Base-by-base conservation (phyloP, 306 rosid species). In the Trifolium fragiferum region DNA sequence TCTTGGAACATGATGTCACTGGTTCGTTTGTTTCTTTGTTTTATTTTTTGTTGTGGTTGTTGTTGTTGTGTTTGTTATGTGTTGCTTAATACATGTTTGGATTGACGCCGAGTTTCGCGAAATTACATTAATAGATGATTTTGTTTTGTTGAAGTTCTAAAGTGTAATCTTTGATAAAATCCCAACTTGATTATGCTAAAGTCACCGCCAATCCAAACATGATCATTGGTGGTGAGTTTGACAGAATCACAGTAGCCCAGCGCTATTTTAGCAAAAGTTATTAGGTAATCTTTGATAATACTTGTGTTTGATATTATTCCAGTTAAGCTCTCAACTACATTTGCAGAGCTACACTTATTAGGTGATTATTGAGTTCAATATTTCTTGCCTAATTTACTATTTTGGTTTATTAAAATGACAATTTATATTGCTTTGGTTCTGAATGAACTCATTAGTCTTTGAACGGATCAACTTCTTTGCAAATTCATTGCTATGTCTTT, bases 11-110 rank as follows among this genome's bases (percentile, higher is more conserved):
- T 66, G 88, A 90, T 75, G 46, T 54, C 75, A 77, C 84, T 69
- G 98, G 97, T 90, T 35, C 70, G 93, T 84, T 73, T 43, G 70
- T 44, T 27, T 64, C 15, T 60, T 6, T 64, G 6, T 66, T 27
- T 21, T 2, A 19, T 47, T 0, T 23, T 40, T 27, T 30, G 1
- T 19, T 53, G 9, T 54, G n/a, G 54, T 72, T 0, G 21, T n/a
- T 19, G 9, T n/a, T n/a, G n/a, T n/a, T n/a, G n/a, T n/a, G 27
- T 25, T 25, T 25, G 27, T 10, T 57, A 5, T 23, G 63, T 7
- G 7, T 23, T 23, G 30, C 12, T 57, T 11, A 23, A n/a, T 2
- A 5, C 8, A 57, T 23, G 62, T 55, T 57, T 57, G 35, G 33
- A 27, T 11, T 57, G 8, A 6, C 35, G 38, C 38, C 7, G 1